Percentiles rank a stretch among this genome's conserved stretches.
Conservation (phyloP, 805 yeast species). For the Barnettozyma pratensis region DNA sequence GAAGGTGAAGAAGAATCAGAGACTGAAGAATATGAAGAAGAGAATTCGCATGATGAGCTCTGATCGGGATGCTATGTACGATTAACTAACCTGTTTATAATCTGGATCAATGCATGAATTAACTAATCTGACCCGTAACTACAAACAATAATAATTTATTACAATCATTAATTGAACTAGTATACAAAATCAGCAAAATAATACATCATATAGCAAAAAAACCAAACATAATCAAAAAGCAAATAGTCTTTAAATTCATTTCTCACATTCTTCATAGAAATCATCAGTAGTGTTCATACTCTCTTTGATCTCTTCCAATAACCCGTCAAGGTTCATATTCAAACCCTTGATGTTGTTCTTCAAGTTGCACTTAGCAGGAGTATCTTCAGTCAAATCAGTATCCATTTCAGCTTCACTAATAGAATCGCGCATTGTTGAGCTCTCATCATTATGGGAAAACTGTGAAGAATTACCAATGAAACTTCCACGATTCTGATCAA, state of each 20-base stretch:
- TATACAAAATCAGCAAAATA: background rate
- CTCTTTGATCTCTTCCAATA: conserved; percentile 22
- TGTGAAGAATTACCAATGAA: conserved; percentile 13
- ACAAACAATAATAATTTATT: background rate
- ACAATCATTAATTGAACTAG: no score
- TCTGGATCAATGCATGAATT: background rate
- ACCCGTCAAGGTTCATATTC: conserved; percentile 15
- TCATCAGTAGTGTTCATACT: conserved; percentile 10
- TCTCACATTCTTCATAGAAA: background rate
- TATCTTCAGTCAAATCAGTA: conserved; percentile 14
- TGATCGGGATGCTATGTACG: background rate
- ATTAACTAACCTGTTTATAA: background rate
- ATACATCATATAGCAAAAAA: background rate
- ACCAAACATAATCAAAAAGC: background rate
- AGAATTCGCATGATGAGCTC: conserved; percentile 12
- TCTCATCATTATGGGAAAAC: conserved; percentile 7
- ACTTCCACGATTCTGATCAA: conserved; percentile 12
- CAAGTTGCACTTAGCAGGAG: conserved; percentile 7
- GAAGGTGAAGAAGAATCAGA: background rate
- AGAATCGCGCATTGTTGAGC: background rate
- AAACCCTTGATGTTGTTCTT: background rate
- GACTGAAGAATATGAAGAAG: background rate
- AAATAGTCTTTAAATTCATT: background rate
- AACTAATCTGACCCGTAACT: background rate
- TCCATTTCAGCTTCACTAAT: background rate